Conservation (phyloP, 768 basidiomycete species). For the Chlorophyllum brunneum region DNA sequence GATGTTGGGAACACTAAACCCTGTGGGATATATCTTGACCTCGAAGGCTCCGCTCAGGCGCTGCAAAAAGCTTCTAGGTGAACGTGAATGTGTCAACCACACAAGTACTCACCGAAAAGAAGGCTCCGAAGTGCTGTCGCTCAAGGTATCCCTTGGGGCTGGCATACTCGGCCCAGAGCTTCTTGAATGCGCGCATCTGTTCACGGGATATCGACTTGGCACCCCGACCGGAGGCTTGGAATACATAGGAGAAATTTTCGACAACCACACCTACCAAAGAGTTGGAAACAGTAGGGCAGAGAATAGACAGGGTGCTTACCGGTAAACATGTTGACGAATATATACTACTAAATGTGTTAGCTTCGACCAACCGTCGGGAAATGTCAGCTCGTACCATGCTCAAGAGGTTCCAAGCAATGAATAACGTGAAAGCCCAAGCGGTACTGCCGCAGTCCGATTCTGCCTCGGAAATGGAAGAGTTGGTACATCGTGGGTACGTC, state of each 20-base stretch:
- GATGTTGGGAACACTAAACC: conserved; percentile 62
- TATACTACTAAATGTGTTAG: conserved; percentile 55
- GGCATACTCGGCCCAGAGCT: conserved; percentile 86
- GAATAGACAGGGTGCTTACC: conserved; percentile 37
- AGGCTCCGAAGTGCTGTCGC: conserved; percentile 64
- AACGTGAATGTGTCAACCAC: background rate
- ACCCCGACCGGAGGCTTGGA: conserved; percentile 80
- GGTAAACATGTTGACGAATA: conserved; percentile 95
- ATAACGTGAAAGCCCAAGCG: conserved; percentile 79
- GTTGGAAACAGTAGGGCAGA: background rate
- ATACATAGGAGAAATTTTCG: conserved; percentile 94
- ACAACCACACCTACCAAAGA: conserved; percentile 73
- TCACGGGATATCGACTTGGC: conserved; percentile 80
- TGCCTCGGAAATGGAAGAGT: conserved; percentile 34
- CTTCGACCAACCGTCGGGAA: background rate
- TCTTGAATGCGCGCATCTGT: conserved; percentile 93
- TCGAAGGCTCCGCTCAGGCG: conserved; percentile 85
- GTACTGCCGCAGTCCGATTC: conserved; percentile 87
- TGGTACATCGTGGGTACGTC: conserved; percentile 79
- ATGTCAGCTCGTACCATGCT: conserved; percentile 70
- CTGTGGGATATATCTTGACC: conserved; percentile 75
- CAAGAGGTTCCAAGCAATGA: conserved; percentile 92
- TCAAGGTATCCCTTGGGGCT: conserved; percentile 74
- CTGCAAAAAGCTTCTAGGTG: conserved; percentile 33
- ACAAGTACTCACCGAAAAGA: conserved; percentile 72